Base-by-base conservation (phyloP, 1,284 basidiomycete genomes). In the Trametes versicolor region DNA sequence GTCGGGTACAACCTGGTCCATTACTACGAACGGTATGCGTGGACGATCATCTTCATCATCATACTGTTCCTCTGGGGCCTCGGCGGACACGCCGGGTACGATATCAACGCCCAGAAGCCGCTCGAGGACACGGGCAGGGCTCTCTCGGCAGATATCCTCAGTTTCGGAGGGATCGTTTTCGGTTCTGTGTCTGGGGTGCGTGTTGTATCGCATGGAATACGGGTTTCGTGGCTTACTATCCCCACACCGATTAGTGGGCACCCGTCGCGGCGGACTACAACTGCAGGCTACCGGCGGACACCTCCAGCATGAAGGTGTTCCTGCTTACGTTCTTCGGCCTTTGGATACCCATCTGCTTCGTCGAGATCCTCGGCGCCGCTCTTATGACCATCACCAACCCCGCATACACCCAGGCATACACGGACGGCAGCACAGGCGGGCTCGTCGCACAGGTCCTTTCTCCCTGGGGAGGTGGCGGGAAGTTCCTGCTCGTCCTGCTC, bases 11-110 rank as follows among this genome's bases (percentile, higher is more conserved):
- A 83, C 63, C 77, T 87, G 60, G 79, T 89, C 13, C 87, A 88
- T 71, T 71, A 80, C 61, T 89, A 87, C 71, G 88, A 91, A 68
- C 81, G 86, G 15, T 89, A 86, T 65, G 83, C 87, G 9, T 91
- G 89, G 89, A 81, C 86, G 4, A 74, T 84, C 29, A 81, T 83
- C 37, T 76, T 85, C 61, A 76, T 87, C 72, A 81, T 88, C 71
- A 87, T 87, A 80, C 77, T 83, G 65, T 84, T 87, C 70, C 78
- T 84, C 48, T 85, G 84, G 69, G 89, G 85, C 19, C 70, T 89
- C 1, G 87, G 85, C 0, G 80, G 81, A 19, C 78, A 81, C 15
- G 85, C 83, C 0, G 83, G 86, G 1, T 84, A 81, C 60, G 80
- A 87, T 37, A 74, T 84, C 4, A 77, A 78, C 51, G 79, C 82